Percentiles rank a stretch among this genome's conserved stretches.
These are phyloP conservation scores for Nicotiana tabacum DNA, from an alignment of 257 asterid species.

Conservation along the genomic window DNA sequence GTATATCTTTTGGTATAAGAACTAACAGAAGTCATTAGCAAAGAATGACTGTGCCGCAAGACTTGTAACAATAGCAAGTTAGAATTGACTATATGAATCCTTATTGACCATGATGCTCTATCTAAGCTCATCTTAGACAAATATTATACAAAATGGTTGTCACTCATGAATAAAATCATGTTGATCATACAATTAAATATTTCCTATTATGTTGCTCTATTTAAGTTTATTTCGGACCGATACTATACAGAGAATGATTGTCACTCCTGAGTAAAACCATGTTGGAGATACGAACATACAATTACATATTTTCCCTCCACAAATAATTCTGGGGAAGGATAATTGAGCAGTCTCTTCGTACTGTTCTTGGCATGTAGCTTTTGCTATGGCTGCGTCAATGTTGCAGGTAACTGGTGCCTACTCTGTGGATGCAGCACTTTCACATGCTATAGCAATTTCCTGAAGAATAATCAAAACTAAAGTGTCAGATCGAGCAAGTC, in stretches of 20 bases:
- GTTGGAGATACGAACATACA: not conserved
- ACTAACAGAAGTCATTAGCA: not conserved
- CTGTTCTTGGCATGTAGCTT: not conserved
- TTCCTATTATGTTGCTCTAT: not conserved
- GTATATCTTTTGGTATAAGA: not conserved
- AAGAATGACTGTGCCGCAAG: too few species aligned
- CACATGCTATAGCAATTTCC: slow-evolving; percentile 28
- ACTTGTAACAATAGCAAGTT: too few species aligned
- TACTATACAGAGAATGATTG: not conserved
- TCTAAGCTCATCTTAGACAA: not conserved
- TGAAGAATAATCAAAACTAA: not conserved
- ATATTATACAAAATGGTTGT: not conserved
- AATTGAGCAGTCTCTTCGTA: not conserved
- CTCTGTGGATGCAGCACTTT: slow-evolving; percentile 2
- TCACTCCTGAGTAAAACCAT: not conserved
- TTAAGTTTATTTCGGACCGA: not conserved
- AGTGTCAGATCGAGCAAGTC: not conserved
- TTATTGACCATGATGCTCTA: not conserved
- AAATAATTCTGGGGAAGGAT: not conserved
- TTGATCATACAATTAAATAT: too few species aligned
- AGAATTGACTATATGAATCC: not conserved
- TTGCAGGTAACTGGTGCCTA: not conserved
- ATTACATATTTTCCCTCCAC: not conserved
- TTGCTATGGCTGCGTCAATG: not conserved
- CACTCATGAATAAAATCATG: too few species aligned